Evolutionary conservation across 805 yeast genomes (phyloP).

Genomic region (Hanseniaspora valbyensis): DNA sequence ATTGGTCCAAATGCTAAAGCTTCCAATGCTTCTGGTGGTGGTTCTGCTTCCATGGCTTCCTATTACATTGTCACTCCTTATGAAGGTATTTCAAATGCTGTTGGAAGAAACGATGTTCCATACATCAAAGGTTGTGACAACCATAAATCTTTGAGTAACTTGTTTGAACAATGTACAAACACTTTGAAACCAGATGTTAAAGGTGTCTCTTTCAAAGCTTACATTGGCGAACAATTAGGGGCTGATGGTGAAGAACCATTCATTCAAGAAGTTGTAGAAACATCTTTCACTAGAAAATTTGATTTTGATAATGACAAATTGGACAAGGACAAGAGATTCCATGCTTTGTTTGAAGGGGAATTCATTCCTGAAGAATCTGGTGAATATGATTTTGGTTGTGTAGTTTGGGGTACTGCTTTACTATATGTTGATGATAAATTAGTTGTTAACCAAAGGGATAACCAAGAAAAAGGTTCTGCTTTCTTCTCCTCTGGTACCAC

Average conservation of each 20-base stretch:
- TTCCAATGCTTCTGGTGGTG: conserved; percentile 47
- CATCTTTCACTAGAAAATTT: conserved; percentile 21
- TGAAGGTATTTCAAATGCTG: conserved; percentile 34
- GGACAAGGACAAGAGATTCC: conserved; percentile 28
- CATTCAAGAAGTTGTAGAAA: conserved; percentile 22
- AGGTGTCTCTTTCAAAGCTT: conserved; percentile 25
- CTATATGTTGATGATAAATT: conserved; percentile 42
- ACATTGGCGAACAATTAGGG: conserved; percentile 19
- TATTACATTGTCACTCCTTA: conserved; percentile 41
- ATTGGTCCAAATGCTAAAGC: conserved; percentile 50
- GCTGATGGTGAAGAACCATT: conserved; percentile 22
- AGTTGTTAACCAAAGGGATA: conserved; percentile 45
- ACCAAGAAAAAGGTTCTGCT: conserved; percentile 39
- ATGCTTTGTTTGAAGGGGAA: conserved; percentile 35
- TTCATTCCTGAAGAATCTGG: conserved; percentile 40
- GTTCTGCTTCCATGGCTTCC: conserved; percentile 44
- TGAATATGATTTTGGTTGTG: conserved; percentile 41
- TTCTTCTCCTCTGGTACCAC: conserved; percentile 47
- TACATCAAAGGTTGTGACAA: conserved; percentile 32
- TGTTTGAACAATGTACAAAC: conserved; percentile 22
- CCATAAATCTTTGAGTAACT: conserved; percentile 30
- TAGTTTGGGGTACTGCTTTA: conserved; percentile 45
- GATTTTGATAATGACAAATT: conserved; percentile 26
- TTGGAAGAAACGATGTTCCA: conserved; percentile 21
- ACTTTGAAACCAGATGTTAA: conserved; percentile 19